A percentile compares a stretch with the other conserved stretches of the same genome.
Evolutionary conservation across 2,329 filamentous ascomycete species (phyloP).

Genomic region (Metarhizium robertsii): DNA sequence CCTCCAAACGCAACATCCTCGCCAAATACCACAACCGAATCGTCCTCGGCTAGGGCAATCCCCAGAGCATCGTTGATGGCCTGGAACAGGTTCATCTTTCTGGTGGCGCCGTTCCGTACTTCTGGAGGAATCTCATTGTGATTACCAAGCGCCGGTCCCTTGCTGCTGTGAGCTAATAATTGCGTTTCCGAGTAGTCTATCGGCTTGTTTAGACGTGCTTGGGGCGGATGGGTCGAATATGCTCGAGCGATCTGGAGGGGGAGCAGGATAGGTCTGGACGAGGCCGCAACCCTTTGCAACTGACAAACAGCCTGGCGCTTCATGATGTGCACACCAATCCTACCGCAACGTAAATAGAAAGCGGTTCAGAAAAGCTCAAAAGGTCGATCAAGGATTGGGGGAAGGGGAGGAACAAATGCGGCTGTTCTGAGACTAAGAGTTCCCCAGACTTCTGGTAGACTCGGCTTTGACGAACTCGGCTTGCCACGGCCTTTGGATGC

Average conservation of each 20-base stretch:
- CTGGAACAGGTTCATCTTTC: conserved; percentile 88
- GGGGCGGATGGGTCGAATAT: conserved; percentile 50
- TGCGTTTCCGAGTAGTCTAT: conserved; percentile 79
- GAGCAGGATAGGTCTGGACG: conserved; percentile 10
- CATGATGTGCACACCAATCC: conserved; percentile 12
- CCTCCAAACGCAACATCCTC: conserved; percentile 97
- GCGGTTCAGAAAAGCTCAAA: conserved; percentile 3
- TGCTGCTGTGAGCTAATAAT: conserved; percentile 70
- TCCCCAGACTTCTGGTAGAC: not conserved
- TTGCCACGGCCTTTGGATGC: conserved; percentile 25
- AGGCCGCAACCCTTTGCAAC: conserved; percentile 18
- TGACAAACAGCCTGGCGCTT: conserved; percentile 23
- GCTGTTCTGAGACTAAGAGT: not conserved
- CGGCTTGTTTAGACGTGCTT: conserved; percentile 68
- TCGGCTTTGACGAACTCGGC: conserved; percentile 19
- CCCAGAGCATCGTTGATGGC: conserved; percentile 85
- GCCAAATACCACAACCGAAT: conserved; percentile 83
- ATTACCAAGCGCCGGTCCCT: conserved; percentile 48
- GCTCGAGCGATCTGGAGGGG: conserved; percentile 15
- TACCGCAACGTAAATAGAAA: conserved; percentile 6
- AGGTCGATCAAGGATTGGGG: conserved; percentile 4
- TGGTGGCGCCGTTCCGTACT: conserved; percentile 60
- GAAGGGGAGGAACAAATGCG: not conserved
- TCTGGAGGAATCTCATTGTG: conserved; percentile 62
- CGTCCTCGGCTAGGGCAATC: conserved; percentile 72